Evolutionary conservation across 345 rosid genomes (phyloP), one percentile per base, ranked within the genome.

Genomic region (Syzygium jambos): DNA sequence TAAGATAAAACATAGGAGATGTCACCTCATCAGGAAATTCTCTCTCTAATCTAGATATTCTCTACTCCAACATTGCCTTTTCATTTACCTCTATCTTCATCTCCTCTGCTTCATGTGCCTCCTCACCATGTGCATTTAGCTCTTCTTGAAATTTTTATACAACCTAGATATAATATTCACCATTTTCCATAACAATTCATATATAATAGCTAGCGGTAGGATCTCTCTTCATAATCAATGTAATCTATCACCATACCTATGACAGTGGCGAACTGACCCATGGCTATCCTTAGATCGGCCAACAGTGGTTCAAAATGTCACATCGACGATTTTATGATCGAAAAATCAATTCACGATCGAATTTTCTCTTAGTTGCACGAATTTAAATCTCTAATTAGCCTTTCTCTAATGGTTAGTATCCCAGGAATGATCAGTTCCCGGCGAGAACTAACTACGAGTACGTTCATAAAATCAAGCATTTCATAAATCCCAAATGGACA

Each of bases 11-110:
- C 83, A 13, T 78, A 85, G 54, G 65, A 87, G 11, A 51, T 51
- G 68, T 68, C 68, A 96, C 98, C 98, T 96, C 97, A 87, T 96
- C 94, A 89, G 89, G 89, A 93, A 90, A 93, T 85, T 92, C 91
- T 86, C 90, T 94, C 91, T 95, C 95, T 21, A 94, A 89, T 88
- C 84, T 91, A 57, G 89, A 90, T 78, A 95, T 88, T 92, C 89
- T 94, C 78, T 95, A 91, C 80, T 95, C 97, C 82, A 96, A 86
- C 49, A 90, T 85, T 59, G 87, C 55, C 84, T 94, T 97, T 86
- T 95, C 96, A 89, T 91, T 92, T 85, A 88, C 84, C 83, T 92
- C 80, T 57, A 89, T 92, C 86, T 92, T 93, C 30, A 88, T 63
- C 89, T 95, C 96, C 89, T 93, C 91, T 83, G 93, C 92, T 59